Conservation (phyloP, 179 eudicot species). For the Beta macrorhiza region DNA sequence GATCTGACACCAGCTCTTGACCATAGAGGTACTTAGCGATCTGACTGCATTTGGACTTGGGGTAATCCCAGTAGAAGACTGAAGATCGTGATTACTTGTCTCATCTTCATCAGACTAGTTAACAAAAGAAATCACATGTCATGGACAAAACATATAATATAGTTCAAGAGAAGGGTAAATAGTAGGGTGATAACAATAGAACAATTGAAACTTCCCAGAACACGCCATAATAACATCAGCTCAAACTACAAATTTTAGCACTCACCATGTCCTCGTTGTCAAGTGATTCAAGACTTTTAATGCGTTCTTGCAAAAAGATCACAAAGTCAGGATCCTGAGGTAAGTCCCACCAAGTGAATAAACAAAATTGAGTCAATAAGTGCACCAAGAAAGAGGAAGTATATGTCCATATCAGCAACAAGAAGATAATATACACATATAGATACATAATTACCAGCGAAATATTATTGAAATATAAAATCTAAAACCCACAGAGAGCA, state of each 20-base stretch:
- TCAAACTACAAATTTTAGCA: background rate
- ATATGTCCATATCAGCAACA: no score
- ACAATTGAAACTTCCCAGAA: conserved; percentile 6
- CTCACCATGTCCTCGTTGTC: conserved; percentile 60
- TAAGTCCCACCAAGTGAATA: background rate
- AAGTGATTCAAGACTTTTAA: conserved; percentile 34
- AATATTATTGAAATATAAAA: background rate
- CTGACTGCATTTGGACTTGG: conserved; percentile 33
- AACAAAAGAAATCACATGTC: conserved; percentile 15
- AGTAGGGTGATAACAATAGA: background rate
- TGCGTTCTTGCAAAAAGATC: conserved; percentile 50
- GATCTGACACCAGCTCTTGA: conserved; percentile 55
- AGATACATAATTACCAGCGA: background rate
- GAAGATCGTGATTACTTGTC: conserved; percentile 29
- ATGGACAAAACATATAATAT: background rate
- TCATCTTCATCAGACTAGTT: conserved; percentile 71
- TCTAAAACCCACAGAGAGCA: background rate
- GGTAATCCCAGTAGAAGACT: conserved; percentile 31
- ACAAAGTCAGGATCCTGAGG: conserved; percentile 67
- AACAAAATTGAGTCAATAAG: conserved; percentile 16
- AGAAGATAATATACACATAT: background rate
- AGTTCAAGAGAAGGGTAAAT: background rate
- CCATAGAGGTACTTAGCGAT: conserved; percentile 42
- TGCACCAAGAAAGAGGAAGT: background rate
- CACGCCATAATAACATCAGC: background rate